A percentile compares a stretch with the other conserved stretches of the same genome.
These are phyloP conservation scores for Alternaria ethzedia DNA, from an alignment of 2,329 filamentous ascomycete species.

Conservation along the genomic window DNA sequence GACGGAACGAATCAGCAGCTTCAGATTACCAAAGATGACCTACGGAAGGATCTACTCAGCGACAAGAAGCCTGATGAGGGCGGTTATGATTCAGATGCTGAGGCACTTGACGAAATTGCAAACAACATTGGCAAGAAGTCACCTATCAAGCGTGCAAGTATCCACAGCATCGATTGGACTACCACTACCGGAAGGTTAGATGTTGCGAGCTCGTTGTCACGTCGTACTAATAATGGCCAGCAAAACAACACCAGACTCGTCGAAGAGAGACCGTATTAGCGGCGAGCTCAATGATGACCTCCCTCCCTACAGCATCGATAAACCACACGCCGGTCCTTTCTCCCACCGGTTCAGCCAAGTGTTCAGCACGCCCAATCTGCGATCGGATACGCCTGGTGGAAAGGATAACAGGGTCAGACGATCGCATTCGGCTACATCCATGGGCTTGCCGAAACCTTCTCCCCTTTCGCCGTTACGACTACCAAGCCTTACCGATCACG, in stretches of 20 bases:
- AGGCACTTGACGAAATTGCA: constrained; percentile 42
- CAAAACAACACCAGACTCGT: constrained; percentile 36
- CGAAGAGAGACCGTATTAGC: constrained; percentile 21
- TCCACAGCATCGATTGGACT: constrained; percentile 46
- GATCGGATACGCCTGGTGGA: constrained; percentile 14
- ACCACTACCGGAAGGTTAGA: constrained; percentile 36
- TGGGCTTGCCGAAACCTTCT: constrained; percentile 27
- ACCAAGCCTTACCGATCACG: constrained; percentile 34
- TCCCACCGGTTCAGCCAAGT: constrained; percentile 30
- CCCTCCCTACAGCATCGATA: constrained; percentile 33
- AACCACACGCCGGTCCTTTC: constrained; percentile 19
- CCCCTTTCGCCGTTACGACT: constrained; percentile 34
- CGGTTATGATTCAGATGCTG: constrained; percentile 49
- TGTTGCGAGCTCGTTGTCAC: not conserved
- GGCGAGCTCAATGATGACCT: constrained; percentile 12
- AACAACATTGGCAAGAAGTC: constrained; percentile 38
- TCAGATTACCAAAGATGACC: constrained; percentile 38
- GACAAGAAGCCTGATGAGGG: constrained; percentile 42
- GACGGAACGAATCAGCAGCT: constrained; percentile 30
- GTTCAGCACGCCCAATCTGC: constrained; percentile 41
- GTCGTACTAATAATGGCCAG: constrained; percentile 23
- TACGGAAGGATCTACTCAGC: constrained; percentile 42
- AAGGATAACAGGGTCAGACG: constrained; percentile 32
- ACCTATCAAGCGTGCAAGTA: constrained; percentile 41
- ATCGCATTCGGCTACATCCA: constrained; percentile 42